A percentile compares a stretch with the other conserved stretches of the same genome.
phyloP scores from a whole-genome alignment of 805 yeast genomes.

The Lipomyces kockii region DNA sequence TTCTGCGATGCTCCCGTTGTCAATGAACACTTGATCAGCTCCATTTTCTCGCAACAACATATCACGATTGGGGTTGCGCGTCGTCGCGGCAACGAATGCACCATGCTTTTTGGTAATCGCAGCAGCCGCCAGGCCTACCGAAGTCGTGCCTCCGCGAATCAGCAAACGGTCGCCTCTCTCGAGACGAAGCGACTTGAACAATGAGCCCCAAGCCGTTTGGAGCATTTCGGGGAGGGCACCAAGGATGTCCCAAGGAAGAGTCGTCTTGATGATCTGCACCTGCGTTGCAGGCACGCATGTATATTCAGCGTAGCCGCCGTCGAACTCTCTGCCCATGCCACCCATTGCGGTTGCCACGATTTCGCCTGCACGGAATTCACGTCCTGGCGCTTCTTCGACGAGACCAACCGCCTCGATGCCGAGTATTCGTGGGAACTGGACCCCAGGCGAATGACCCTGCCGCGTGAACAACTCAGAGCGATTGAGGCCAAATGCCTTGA shows the following conservation, averaged over 20 bases:
- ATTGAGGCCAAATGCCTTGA: background rate
- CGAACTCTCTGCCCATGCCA: background rate
- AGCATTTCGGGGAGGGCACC: background rate
- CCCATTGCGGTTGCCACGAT: background rate
- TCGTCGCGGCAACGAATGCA: background rate
- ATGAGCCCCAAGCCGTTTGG: background rate
- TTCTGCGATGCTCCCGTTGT: background rate
- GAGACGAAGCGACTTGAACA: background rate
- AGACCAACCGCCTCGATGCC: background rate
- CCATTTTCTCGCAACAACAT: background rate
- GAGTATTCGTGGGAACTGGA: background rate
- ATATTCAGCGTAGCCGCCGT: background rate
- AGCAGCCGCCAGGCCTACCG: background rate
- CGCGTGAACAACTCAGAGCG: background rate
- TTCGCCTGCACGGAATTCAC: background rate
- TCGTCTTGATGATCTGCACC: background rate
- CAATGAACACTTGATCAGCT: background rate
- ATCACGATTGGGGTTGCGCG: background rate
- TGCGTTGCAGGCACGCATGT: background rate
- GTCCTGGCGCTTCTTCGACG: background rate
- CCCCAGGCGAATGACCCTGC: background rate
- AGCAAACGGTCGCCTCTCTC: background rate
- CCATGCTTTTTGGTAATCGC: background rate
- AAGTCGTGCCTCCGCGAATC: background rate
- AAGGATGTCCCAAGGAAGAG: background rate